These are phyloP conservation scores for Decorospora gaudefroyi DNA, from an alignment of 2,329 filamentous ascomycete genomes.

Conservation along the genomic window DNA sequence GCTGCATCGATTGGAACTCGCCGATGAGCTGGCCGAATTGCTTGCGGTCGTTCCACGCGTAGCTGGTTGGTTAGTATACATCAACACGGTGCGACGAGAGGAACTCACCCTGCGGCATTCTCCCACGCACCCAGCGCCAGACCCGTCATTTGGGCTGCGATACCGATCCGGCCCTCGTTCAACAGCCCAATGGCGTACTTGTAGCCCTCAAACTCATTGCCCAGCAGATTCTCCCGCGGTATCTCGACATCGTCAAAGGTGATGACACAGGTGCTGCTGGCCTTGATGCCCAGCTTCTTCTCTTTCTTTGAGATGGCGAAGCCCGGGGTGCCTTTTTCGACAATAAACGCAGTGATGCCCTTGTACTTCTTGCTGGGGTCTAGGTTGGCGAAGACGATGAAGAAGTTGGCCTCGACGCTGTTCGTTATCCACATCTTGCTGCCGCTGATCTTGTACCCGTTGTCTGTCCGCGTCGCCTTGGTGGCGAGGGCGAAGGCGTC, in stretches of 20 bases:
- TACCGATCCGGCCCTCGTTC: slow-evolving; percentile 97
- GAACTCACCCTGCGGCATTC: slow-evolving; percentile 75
- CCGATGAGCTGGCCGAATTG: slow-evolving; percentile 94
- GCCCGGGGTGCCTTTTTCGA: slow-evolving; percentile 86
- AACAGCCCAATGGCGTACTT: slow-evolving; percentile 94
- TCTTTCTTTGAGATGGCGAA: slow-evolving; percentile 99
- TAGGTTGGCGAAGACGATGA: slow-evolving; percentile 97
- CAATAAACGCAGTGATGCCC: slow-evolving; percentile 93
- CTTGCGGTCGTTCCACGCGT: slow-evolving; percentile 97
- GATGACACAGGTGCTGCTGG: slow-evolving; percentile 93
- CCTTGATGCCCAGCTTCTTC: slow-evolving; percentile 97
- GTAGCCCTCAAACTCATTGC: slow-evolving; percentile 89
- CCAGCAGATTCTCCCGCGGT: slow-evolving; percentile 84
- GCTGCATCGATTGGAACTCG: slow-evolving; percentile 99
- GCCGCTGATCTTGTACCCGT: slow-evolving; percentile 85
- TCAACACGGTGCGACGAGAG: background rate
- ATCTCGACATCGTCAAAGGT: slow-evolving; percentile 97
- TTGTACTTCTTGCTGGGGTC: slow-evolving; percentile 92
- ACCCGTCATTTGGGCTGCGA: slow-evolving; percentile 98
- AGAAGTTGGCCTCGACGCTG: slow-evolving; percentile 88
- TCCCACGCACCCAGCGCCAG: slow-evolving; percentile 93
- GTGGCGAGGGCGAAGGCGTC: slow-evolving; percentile 96
- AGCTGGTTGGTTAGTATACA: slow-evolving; percentile 53
- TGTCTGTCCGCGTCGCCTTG: slow-evolving; percentile 79
- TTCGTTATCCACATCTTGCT: slow-evolving; percentile 99